Conservation (phyloP, 768 basidiomycete genomes). For the Phanerochaete carnosa region DNA sequence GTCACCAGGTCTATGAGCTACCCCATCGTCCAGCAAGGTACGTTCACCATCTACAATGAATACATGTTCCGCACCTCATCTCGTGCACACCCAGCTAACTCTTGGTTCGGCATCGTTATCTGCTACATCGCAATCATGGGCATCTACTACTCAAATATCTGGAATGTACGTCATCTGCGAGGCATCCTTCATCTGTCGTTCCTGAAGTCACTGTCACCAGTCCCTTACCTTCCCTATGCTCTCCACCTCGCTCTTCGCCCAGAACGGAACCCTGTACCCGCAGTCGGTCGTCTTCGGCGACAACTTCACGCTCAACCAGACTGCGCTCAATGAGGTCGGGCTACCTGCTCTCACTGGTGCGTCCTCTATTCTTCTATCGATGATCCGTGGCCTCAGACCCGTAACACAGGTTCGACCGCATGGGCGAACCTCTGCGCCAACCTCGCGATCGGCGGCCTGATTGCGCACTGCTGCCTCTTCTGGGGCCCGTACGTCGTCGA, state of each 20-base stretch:
- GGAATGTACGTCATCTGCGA: constrained; percentile 53
- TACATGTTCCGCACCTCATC: not conserved
- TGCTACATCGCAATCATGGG: constrained; percentile 52
- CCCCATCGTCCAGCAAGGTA: constrained; percentile 56
- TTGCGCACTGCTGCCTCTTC: constrained; percentile 55
- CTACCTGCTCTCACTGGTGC: constrained; percentile 31
- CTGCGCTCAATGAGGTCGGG: constrained; percentile 46
- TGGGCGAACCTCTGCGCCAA: constrained; percentile 48
- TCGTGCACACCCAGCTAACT: constrained; percentile 38
- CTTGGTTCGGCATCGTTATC: constrained; percentile 50
- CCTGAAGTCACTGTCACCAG: constrained; percentile 23
- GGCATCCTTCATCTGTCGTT: constrained; percentile 27
- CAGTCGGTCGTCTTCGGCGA: constrained; percentile 52
- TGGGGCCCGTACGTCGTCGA: constrained; percentile 50
- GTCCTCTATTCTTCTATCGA: not conserved
- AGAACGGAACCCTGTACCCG: constrained; percentile 52
- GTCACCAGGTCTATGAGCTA: constrained; percentile 40
- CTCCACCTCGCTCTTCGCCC: constrained; percentile 53
- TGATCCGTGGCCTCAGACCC: not conserved
- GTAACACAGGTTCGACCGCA: constrained; percentile 41
- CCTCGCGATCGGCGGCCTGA: constrained; percentile 57
- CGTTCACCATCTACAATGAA: not conserved
- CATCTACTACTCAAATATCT: constrained; percentile 62
- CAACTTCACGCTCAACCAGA: constrained; percentile 49
- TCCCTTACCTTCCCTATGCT: constrained; percentile 56